These are phyloP conservation scores for Ceriops tagal DNA, from an alignment of 345 rosid species.

Conservation along the genomic window DNA sequence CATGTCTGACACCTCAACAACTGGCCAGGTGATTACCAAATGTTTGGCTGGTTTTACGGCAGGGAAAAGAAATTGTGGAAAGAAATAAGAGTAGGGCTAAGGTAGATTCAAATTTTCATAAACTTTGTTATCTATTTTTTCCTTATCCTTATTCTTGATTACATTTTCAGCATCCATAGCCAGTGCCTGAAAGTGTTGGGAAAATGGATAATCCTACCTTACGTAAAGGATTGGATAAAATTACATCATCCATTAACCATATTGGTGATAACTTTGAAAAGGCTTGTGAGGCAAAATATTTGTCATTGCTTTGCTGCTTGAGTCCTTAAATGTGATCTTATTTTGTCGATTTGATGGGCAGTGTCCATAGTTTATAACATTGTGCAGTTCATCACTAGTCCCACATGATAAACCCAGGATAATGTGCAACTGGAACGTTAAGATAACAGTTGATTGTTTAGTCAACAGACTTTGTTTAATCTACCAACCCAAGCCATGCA, in stretches of 20 bases:
- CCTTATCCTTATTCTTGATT: not conserved
- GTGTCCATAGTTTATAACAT: too few species aligned
- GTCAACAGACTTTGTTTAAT: not conserved
- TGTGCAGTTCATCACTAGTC: too few species aligned
- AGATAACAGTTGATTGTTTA: too few species aligned
- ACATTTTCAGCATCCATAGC: conserved; percentile 29
- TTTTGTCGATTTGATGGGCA: not conserved
- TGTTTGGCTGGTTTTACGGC: not conserved
- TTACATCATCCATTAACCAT: conserved; percentile 74
- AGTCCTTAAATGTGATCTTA: not conserved
- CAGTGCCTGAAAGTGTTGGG: conserved; percentile 37
- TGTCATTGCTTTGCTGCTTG: not conserved
- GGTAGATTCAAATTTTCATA: too few species aligned
- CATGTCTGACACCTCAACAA: conserved; percentile 35
- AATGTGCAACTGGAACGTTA: not conserved
- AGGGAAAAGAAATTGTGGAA: too few species aligned
- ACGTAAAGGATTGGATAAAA: conserved; percentile 68
- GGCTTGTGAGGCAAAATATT: conserved; percentile 59
- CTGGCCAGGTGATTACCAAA: conserved; percentile 39
- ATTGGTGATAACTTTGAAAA: conserved; percentile 85
- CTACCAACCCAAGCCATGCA: not conserved
- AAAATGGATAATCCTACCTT: conserved; percentile 63
- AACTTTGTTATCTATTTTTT: not conserved
- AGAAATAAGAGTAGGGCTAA: too few species aligned
- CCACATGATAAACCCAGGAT: too few species aligned